Percentiles rank a stretch among this genome's conserved stretches.
phyloP scores from a whole-genome alignment of 1,284 basidiomycete genomes.

The Apiotrichum laibachii region DNA sequence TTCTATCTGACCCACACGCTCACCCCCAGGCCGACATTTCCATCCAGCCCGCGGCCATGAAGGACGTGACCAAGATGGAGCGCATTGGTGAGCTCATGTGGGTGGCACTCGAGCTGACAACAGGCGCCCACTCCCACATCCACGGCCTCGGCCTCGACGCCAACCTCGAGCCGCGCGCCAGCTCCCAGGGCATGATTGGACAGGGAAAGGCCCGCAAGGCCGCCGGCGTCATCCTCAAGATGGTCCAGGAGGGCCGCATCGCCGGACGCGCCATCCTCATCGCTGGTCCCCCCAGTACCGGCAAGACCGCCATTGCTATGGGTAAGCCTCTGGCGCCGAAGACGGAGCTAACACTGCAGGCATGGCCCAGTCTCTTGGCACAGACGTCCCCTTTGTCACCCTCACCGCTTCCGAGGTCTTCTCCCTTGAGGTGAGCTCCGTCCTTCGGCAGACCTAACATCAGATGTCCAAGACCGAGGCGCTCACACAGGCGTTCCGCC shows the following conservation, averaged over 20 bases:
- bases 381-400: conserved; percentile 95
- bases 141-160: conserved; percentile 89
- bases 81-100: conserved; percentile 68
- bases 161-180: conserved; percentile 78
- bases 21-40: conserved; percentile 50
- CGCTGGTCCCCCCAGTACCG: conserved; percentile 91
- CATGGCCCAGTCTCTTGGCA: conserved; percentile 91
- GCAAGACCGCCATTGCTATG: conserved; percentile 96
- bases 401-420: conserved; percentile 97
- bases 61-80: conserved; percentile 94
- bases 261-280: conserved; percentile 93
- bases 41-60: conserved; percentile 54
- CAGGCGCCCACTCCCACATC: conserved; percentile 97
- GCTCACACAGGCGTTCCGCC: conserved; percentile 89
- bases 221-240: conserved; percentile 93
- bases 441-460: too few species aligned
- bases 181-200: conserved; percentile 90
- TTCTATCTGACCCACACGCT: background rate
- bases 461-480: conserved; percentile 97
- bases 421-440: conserved; percentile 69
- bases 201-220: conserved; percentile 93
- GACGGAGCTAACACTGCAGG: conserved; percentile 56
- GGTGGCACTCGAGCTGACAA: background rate
- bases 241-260: conserved; percentile 94
- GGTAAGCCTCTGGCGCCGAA: conserved; percentile 55